Evolutionary conservation across 768 basidiomycete genomes (phyloP), one percentile per base, ranked within the genome.

Genomic region (Sistotremastrum niveocremeum): DNA sequence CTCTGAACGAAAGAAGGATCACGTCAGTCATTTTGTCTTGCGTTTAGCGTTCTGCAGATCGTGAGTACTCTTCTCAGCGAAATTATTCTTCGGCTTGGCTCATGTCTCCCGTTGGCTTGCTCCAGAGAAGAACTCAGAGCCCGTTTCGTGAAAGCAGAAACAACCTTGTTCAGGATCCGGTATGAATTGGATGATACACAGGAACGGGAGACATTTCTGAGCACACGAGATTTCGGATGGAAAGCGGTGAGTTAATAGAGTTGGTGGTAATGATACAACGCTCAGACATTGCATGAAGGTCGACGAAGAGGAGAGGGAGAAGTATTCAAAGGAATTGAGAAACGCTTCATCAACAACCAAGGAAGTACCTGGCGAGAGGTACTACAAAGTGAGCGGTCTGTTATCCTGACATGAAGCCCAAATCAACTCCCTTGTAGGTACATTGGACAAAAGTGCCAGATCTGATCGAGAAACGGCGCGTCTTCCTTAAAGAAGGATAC

Each of bases 401-500:
- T 29, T 28, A 32, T 5, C 38, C 31, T 37, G 39, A 49, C 34
- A 32, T 7, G 4, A 28, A 20, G 9, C 7, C 30, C 8, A 46
- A 12, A 34, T 52, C 44, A 30, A 12, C 32, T 34, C 6, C 3
- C 10, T 39, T 5, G 2, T 41, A 95, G 91, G 91, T 97, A n/a
- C 81, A 75, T 60, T 99, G 95, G 95, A 91, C 84, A 8, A 79
- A 82, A 50, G 93, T 98, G 3, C 88, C 89, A 4, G 90, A 95
- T 61, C 74, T 99, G 1, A 84, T 99, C 6, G 83, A 82, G 49
- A 77, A 73, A 56, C 71, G 94, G 12, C 73, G 71, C 39, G 87
- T 97, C 1, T 77, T 87, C 50, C 65, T 99, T 36, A 72, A 70
- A 49, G 70, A 66, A 5, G 94, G 93, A 1, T 80, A 79, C 70